Base-by-base conservation (phyloP, 345 rosid species). In the Nasturtium officinale region DNA sequence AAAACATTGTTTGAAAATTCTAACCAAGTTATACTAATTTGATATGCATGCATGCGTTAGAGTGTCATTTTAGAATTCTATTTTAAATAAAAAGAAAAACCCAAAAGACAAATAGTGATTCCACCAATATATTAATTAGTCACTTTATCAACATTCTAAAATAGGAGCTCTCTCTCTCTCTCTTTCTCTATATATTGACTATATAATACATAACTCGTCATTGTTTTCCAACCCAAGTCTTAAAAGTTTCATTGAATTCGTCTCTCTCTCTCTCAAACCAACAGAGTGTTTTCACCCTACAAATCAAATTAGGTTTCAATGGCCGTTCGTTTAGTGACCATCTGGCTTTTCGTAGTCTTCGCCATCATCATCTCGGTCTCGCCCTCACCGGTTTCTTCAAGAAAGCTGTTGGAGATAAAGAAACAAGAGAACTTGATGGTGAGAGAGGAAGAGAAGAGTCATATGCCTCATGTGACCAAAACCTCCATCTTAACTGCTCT, bases 281-380 rank as follows among this genome's bases (percentile, higher is more conserved):
- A 58, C 2, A 40, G 1, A 23, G 5, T 56, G 12, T 25, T 53
- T 65, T 66, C 37, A 33, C 5, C 64, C 47, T 54, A 33, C 32
- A 68, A 8, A 37, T 72, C 61, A 67, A 67, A 2, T 43, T 43
- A 76, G 55, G 75, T 51, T 11, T 56, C 11, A 68, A 87, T 85
- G 94, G 92, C 84, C 20, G n/a, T 42, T 77, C 87, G 85, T 73
- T 51, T 65, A 7, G 13, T 45, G 20, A 46, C 43, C 42, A 67
- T 13, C 17, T 78, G n/a, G 25, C 76, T 72, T 38, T 60, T 61
- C 20, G 8, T 77, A 56, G 37, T 85, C 54, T 15, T 87, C 30
- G 70, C 76, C 78, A 55, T 83, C 61, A 50, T 81, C 79, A 32
- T 81, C 47, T 40, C 77, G 2, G 4, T 76, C 2, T 77, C 64